phyloP scores from a whole-genome alignment of 352 stramenopile genomes.

The Phytopythium chamaehyphon region DNA sequence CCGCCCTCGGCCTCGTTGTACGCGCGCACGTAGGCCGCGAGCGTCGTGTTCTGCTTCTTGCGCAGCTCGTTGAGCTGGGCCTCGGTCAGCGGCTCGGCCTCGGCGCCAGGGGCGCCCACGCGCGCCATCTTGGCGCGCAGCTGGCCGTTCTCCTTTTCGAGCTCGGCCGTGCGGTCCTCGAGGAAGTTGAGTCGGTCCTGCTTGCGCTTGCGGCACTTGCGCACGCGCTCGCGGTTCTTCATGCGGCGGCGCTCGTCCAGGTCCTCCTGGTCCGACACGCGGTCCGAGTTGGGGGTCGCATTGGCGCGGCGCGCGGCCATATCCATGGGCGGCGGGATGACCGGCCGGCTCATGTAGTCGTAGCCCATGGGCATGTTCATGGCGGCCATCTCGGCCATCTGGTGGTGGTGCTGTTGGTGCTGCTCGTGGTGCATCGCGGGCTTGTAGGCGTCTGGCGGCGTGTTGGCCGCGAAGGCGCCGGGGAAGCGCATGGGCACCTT shows the following conservation, averaged over 20 bases:
- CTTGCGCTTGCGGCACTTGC: conserved; percentile 88
- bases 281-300: conserved; percentile 64
- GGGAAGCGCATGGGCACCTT: conserved; percentile 77
- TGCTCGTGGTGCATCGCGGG: conserved; percentile 42
- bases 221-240: conserved; percentile 87
- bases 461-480: conserved; percentile 46
- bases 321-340: conserved; percentile 38
- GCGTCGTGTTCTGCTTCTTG: conserved; percentile 77
- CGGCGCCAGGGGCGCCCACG: conserved; percentile 26
- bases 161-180: conserved; percentile 76
- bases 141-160: conserved; percentile 80
- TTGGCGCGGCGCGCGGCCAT: conserved; percentile 20
- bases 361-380: conserved; percentile 79
- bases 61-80: conserved; percentile 67
- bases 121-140: conserved; percentile 76
- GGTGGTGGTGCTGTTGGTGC: conserved; percentile 30
- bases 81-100: conserved; percentile 46
- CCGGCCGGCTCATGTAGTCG: conserved; percentile 77
- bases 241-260: conserved; percentile 82
- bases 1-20: conserved; percentile 54
- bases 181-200: conserved; percentile 86
- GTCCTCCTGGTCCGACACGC: conserved; percentile 68
- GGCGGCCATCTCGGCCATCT: conserved; percentile 51
- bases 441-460: conserved; percentile 44
- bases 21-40: conserved; percentile 65